These are phyloP conservation scores for Ophiostoma quercus DNA, from an alignment of 2,329 filamentous ascomycete species.

Conservation along the genomic window DNA sequence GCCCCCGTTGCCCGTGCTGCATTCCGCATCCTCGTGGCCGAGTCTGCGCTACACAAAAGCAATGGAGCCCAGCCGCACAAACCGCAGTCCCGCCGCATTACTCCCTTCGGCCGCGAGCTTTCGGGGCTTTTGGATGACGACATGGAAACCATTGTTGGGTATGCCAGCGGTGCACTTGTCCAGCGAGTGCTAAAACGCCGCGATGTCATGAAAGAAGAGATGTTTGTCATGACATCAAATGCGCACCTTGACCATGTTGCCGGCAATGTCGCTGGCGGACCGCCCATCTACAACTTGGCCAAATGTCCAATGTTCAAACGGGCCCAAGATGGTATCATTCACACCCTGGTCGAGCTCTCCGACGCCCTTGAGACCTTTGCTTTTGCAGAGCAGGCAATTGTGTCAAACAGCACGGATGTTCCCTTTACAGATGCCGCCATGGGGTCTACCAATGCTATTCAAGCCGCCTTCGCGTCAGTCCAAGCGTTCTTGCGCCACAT, in stretches of 20 bases:
- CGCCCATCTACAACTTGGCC: not conserved
- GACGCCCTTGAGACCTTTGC: conserved; percentile 1
- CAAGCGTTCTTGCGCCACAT: not conserved
- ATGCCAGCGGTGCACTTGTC: not conserved
- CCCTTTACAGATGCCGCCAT: not conserved
- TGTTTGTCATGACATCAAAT: not conserved
- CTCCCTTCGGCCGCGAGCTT: not conserved
- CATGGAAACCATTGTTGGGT: not conserved
- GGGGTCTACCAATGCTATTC: not conserved
- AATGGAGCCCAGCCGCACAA: not conserved
- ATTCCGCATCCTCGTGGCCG: conserved; percentile 58
- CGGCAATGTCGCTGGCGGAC: not conserved
- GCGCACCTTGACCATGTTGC: not conserved
- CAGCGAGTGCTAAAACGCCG: not conserved
- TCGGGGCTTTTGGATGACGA: not conserved
- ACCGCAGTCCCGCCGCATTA: not conserved
- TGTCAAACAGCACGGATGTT: not conserved
- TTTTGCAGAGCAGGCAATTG: not conserved
- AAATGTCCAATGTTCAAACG: not conserved
- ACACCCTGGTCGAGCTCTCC: not conserved
- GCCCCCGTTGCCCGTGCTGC: conserved; percentile 42
- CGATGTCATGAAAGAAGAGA: not conserved
- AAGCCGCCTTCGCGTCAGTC: not conserved
- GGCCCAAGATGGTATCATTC: not conserved
- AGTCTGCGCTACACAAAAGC: conserved; percentile 48